Base-by-base conservation (phyloP, 73 alveolate genomes). In the Tetrahymena elliotti region DNA sequence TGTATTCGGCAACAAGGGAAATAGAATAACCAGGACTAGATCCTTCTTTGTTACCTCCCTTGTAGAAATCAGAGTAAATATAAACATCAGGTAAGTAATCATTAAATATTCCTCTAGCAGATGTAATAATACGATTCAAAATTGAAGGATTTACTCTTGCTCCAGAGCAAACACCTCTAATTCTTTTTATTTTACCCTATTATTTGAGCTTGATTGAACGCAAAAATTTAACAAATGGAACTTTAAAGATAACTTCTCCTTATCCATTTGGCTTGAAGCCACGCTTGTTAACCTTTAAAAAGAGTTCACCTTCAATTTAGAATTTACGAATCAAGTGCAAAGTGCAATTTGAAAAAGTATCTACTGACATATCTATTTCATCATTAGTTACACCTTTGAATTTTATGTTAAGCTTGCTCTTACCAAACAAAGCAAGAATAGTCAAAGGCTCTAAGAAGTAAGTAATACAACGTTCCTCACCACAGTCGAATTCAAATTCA, bases 21-120 rank as follows among this genome's bases (percentile, higher is more conserved):
- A 98, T 96, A 4, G 98, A 99, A 97, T 98, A 98, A 15, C 99
- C 99, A 68, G 98, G 98, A 83, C 83, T 22, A 27, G 97, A 96
- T 22, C 96, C 97, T 92, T 97, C 97, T 83, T 96, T 98, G 97
- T 97, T 92, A 10, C 94, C 99, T 95, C 97, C 96, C 97, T 98
- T 98, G 41, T 95, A 96, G 84, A 96, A 97, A 94, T 98, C 99
- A 34, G 98, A 96, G 38, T 97, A 96, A 35, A 98, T 96, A 99
- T 99, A 98, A n/a, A 98, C 99, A 97, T 98, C 99, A 41, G 99
- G 99, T 95, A 98, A 95, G 96, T 97, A 98, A 95, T 98, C 99
- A 97, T 98, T 98, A 94, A 98, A 98, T 31, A 98, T 99, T 34
- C 97, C 98, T 95, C 99, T 95, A 33, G 98, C 95, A 22, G 98